These are phyloP conservation scores for Blastobotrys indianensis DNA, from an alignment of 1,139 yeast species.

Conservation along the genomic window DNA sequence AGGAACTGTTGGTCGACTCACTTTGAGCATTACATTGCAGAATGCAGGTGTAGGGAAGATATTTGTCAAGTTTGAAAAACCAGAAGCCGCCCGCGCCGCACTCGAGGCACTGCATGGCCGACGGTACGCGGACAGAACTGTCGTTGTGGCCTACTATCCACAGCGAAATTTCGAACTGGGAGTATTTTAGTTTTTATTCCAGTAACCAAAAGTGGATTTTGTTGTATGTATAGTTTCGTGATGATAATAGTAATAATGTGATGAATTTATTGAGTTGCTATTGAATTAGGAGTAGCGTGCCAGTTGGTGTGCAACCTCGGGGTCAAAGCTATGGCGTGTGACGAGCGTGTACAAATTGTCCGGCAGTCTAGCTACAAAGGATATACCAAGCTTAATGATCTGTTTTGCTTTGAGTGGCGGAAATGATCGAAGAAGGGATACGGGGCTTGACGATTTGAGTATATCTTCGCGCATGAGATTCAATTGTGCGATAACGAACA, in stretches of 20 bases:
- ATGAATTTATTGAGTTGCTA: no score
- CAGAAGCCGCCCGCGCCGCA: constrained; percentile 52
- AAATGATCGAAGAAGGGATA: constrained; percentile 65
- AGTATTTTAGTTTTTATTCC: constrained; percentile 23
- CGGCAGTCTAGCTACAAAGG: constrained; percentile 76
- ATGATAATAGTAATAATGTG: neutral
- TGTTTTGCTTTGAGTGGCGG: constrained; percentile 71
- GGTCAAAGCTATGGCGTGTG: constrained; percentile 65
- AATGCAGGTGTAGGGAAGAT: constrained; percentile 67
- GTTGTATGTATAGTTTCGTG: neutral
- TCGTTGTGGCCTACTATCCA: constrained; percentile 59
- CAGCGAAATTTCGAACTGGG: constrained; percentile 44
- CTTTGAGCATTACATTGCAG: constrained; percentile 23
- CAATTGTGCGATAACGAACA: constrained; percentile 80
- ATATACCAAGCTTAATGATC: constrained; percentile 70
- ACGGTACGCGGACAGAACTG: constrained; percentile 61
- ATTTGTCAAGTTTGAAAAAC: constrained; percentile 56
- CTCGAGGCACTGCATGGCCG: constrained; percentile 62
- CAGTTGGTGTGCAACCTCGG: constrained; percentile 17
- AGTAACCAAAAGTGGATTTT: constrained; percentile 2
- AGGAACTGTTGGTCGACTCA: constrained; percentile 35
- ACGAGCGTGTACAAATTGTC: constrained; percentile 60
- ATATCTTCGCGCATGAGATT: constrained; percentile 60
- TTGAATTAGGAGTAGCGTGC: constrained; percentile 1
- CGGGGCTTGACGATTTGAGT: constrained; percentile 58